phyloP scores from a whole-genome alignment of 148 eudicot genomes.

The Cornus suecica region DNA sequence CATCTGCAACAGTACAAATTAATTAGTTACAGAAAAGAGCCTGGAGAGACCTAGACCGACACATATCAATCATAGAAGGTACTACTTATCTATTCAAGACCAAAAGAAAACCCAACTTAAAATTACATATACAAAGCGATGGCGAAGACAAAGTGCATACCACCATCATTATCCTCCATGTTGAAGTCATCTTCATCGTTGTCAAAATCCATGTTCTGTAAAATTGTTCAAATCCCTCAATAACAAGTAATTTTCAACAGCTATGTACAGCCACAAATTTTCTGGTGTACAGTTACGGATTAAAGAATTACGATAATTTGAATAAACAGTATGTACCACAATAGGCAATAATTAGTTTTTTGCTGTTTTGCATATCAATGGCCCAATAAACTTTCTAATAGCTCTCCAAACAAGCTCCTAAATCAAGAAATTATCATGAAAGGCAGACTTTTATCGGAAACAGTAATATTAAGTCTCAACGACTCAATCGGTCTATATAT shows the following conservation, averaged over 20 bases:
- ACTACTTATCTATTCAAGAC: background rate
- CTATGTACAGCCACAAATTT: background rate
- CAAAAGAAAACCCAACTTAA: background rate
- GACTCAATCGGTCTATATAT: background rate
- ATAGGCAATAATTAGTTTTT: too few species aligned
- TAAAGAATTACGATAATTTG: background rate
- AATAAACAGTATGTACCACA: background rate
- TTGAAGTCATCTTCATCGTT: constrained; percentile 55
- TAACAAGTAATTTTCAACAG: background rate
- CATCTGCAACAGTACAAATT: constrained; percentile 11
- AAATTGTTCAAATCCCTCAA: background rate
- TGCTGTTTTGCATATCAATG: background rate
- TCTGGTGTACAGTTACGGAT: background rate
- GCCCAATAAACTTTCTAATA: too few species aligned
- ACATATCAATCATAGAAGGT: background rate
- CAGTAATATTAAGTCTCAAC: too few species aligned
- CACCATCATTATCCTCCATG: constrained; percentile 34
- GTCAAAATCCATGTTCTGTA: constrained; percentile 37
- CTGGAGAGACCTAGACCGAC: background rate
- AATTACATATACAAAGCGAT: background rate
- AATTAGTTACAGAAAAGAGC: background rate
- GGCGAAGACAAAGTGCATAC: constrained; percentile 9
- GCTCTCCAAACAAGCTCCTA: background rate
- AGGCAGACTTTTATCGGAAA: too few species aligned
- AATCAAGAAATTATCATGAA: background rate